Conservation (phyloP, 345 rosid genomes). For the Moricandia arvensis region DNA sequence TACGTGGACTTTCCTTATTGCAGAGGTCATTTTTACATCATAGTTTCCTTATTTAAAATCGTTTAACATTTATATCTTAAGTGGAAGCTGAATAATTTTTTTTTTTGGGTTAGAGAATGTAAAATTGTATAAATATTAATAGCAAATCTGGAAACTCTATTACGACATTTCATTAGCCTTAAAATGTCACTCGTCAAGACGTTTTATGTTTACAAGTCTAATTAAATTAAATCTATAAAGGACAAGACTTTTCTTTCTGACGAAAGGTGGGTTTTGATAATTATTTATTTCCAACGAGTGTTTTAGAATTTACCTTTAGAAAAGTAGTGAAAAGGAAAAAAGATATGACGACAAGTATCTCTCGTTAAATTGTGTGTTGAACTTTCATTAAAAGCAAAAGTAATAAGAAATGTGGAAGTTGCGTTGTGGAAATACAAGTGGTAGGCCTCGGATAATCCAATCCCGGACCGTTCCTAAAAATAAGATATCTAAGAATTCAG, state of each 20-base stretch:
- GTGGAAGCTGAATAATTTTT: not conserved
- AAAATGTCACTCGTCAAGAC: not conserved
- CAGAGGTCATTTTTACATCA: not conserved
- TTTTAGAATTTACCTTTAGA: slow-evolving; percentile 3
- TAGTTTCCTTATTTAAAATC: not conserved
- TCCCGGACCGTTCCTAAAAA: too few relatives aligned
- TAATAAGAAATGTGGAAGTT: not conserved
- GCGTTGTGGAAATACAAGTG: slow-evolving; percentile 9
- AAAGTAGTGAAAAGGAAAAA: slow-evolving; percentile 2
- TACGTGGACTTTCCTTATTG: not conserved
- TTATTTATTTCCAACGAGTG: slow-evolving; percentile 12
- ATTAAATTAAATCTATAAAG: not conserved
- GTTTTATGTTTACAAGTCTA: not conserved
- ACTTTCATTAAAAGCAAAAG: not conserved
- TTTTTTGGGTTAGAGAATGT: not conserved
- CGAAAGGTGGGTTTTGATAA: not conserved
- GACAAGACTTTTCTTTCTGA: not conserved
- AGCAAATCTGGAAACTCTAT: not conserved
- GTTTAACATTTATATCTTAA: not conserved
- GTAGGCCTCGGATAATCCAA: not conserved
- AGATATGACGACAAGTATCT: slow-evolving; percentile 25
- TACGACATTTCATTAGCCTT: not conserved
- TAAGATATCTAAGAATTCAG: too few relatives aligned
- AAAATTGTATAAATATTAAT: not conserved
- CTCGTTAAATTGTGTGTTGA: slow-evolving; percentile 16